Evolutionary conservation across 2,329 filamentous ascomycete genomes (phyloP).

Genomic region (Cordyceps javanica): DNA sequence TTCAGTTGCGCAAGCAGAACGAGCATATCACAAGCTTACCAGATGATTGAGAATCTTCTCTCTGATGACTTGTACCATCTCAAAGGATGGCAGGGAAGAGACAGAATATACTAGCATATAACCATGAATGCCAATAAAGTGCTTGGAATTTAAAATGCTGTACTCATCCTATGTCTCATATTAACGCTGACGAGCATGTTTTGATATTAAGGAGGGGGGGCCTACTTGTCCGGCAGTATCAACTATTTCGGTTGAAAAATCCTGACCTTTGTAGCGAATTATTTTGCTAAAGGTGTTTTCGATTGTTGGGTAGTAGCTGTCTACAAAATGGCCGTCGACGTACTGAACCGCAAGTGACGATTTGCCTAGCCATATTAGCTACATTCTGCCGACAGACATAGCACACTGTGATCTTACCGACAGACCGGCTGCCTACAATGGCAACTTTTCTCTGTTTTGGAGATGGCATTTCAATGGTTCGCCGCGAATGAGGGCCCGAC

Average conservation of each 20-base stretch:
- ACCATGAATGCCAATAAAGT: slow-evolving; percentile 98
- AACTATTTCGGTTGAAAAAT: slow-evolving; percentile 94
- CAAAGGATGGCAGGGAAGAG: slow-evolving; percentile 85
- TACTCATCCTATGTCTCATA: slow-evolving; percentile 72
- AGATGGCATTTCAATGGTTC: slow-evolving; percentile 49
- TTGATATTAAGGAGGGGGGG: not conserved
- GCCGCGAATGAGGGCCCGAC: not conserved
- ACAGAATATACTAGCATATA: slow-evolving; percentile 99
- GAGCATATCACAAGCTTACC: slow-evolving; percentile 45
- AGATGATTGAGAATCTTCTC: slow-evolving; percentile 97
- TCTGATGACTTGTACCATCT: slow-evolving; percentile 93
- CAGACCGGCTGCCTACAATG: slow-evolving; percentile 89
- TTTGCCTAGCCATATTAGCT: slow-evolving; percentile 60
- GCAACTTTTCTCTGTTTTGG: slow-evolving; percentile 91
- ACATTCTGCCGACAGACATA: not conserved
- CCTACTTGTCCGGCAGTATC: slow-evolving; percentile 90
- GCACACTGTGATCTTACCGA: slow-evolving; percentile 41
- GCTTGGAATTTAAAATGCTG: slow-evolving; percentile 95
- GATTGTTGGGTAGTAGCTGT: slow-evolving; percentile 98
- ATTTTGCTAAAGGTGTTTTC: slow-evolving; percentile 98
- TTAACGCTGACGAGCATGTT: slow-evolving; percentile 5
- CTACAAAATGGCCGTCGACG: slow-evolving; percentile 96
- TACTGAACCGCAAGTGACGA: slow-evolving; percentile 95
- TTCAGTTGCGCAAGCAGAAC: not conserved
- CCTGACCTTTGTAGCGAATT: slow-evolving; percentile 87